These are phyloP conservation scores for Pueraria montana DNA, from an alignment of 306 rosid genomes.

Conservation along the genomic window DNA sequence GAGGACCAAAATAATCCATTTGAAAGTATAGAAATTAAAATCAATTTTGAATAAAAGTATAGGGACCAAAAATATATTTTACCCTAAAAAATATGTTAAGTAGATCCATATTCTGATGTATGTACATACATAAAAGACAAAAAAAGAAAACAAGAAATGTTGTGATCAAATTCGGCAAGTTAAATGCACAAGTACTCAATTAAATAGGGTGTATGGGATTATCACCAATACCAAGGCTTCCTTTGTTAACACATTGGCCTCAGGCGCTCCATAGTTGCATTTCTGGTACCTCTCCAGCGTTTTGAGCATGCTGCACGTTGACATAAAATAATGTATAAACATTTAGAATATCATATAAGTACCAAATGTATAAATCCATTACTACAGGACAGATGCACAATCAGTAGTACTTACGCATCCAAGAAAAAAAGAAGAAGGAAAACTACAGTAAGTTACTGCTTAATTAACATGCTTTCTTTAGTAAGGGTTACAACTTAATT, in stretches of 20 bases:
- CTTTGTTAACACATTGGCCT: constrained; percentile 76
- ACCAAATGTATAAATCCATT: neutral
- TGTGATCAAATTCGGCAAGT: neutral
- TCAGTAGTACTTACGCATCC: neutral
- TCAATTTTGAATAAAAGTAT: too few relatives aligned
- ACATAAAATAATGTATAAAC: neutral
- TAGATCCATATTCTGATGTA: neutral
- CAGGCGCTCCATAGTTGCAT: constrained; percentile 96
- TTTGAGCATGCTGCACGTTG: constrained; percentile 80
- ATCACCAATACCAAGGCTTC: constrained; percentile 87
- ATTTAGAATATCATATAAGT: constrained; percentile 10
- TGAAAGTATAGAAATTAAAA: too few relatives aligned
- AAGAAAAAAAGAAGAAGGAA: neutral
- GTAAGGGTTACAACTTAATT: neutral
- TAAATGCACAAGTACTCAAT: neutral
- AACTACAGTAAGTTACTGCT: neutral
- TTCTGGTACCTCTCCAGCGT: constrained; percentile 94
- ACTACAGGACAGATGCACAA: neutral
- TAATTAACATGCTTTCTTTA: neutral
- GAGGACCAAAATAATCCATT: too few relatives aligned
- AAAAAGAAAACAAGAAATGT: neutral
- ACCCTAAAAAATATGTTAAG: neutral
- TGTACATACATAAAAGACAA: neutral
- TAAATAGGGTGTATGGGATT: constrained; percentile 5
- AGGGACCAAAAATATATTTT: too few relatives aligned